Evolutionary conservation across 768 basidiomycete genomes (phyloP).

Genomic region (Clitopilus hobsonii): DNA sequence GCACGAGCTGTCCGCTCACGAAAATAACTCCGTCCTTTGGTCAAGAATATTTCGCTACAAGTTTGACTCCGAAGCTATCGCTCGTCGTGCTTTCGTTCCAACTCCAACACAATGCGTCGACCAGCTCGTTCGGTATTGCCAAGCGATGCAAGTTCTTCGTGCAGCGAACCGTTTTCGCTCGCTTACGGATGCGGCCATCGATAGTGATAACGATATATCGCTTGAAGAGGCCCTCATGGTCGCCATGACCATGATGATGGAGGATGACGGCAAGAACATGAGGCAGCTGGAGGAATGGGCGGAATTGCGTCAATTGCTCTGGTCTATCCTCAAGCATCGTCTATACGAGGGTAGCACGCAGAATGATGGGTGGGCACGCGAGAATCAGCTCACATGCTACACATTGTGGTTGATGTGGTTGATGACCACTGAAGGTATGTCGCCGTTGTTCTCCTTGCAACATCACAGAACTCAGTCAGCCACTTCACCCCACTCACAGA

Average conservation of each 20-base stretch:
- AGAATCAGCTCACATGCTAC: constrained; percentile 40
- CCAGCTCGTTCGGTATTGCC: constrained; percentile 31
- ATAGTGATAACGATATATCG: background rate
- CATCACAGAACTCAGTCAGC: background rate
- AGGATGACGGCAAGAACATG: constrained; percentile 54
- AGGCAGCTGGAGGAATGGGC: constrained; percentile 39
- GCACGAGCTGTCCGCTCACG: constrained; percentile 24
- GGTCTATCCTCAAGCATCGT: constrained; percentile 31
- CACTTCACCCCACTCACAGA: constrained; percentile 13
- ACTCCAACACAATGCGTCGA: constrained; percentile 23
- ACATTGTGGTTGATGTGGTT: constrained; percentile 57
- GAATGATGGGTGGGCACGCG: constrained; percentile 45
- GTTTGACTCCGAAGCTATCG: constrained; percentile 52
- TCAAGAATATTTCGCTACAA: constrained; percentile 47
- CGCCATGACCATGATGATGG: constrained; percentile 24
- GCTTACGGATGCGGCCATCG: constrained; percentile 3
- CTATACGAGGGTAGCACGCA: constrained; percentile 29
- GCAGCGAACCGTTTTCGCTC: constrained; percentile 9
- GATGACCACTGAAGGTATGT: constrained; percentile 36
- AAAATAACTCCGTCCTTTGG: constrained; percentile 34
- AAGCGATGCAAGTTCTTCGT: constrained; percentile 35
- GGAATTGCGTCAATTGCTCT: constrained; percentile 34
- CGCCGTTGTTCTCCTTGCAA: background rate
- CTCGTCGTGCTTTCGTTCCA: constrained; percentile 43
- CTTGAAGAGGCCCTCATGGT: constrained; percentile 1